phyloP scores from a whole-genome alignment of 805 yeast genomes.

The Candida khao-thaluensis region DNA sequence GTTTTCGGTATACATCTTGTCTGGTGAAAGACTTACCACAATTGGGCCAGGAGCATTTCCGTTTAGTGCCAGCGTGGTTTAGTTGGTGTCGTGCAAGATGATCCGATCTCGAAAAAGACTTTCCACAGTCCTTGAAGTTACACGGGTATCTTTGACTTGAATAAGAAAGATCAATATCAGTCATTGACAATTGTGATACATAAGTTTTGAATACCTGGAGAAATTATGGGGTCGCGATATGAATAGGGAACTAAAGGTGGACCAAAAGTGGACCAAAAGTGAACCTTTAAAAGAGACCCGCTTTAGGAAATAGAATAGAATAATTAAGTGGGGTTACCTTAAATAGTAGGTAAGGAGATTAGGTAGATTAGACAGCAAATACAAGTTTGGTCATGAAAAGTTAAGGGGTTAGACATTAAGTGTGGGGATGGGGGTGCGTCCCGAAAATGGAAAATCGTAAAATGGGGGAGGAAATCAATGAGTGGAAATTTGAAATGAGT shows the following conservation, averaged over 20 bases:
- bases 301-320: no score
- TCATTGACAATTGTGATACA: slow-evolving; percentile 1
- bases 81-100: slow-evolving; percentile 15
- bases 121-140: slow-evolving; percentile 8
- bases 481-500: no score
- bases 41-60: slow-evolving; percentile 13
- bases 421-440: no score
- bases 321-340: no score
- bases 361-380: no score
- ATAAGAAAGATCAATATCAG: not conserved
- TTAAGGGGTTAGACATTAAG: no score
- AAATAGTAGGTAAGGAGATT: no score
- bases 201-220: not conserved
- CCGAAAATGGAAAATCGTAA: not conserved
- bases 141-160: slow-evolving; percentile 1
- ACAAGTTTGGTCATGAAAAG: no score
- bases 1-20: slow-evolving; percentile 15
- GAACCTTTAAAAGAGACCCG: no score
- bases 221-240: slow-evolving; percentile 6
- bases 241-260: no score
- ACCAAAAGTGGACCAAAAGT: no score
- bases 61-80: slow-evolving; percentile 10
- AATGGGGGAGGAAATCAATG: no score
- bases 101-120: slow-evolving; percentile 14
- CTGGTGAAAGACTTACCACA: slow-evolving; percentile 17